Percentiles rank a stretch among this genome's conserved stretches.
These are phyloP conservation scores for Coemansia sp. DNA, from an alignment of 192 early-diverging fungal genomes.

Conservation along the genomic window DNA sequence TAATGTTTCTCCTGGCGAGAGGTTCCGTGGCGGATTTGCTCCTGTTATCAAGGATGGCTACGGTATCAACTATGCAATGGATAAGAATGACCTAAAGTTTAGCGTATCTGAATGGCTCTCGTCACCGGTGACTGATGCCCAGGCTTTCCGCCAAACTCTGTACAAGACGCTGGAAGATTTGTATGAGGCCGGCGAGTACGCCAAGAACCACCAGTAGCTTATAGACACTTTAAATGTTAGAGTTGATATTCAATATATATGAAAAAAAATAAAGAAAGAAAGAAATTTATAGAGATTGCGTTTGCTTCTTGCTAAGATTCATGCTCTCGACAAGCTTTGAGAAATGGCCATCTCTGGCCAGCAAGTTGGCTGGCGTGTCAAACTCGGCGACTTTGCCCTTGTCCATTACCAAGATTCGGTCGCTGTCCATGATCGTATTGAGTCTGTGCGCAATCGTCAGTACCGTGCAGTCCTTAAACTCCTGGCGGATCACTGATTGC, in stretches of 20 bases:
- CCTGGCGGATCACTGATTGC: constrained; percentile 61
- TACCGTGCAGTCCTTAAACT: constrained; percentile 41
- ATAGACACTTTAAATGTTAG: not conserved
- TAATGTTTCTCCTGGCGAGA: constrained; percentile 74
- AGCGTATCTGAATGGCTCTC: constrained; percentile 62
- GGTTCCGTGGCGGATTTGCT: constrained; percentile 82
- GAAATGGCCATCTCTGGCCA: constrained; percentile 14
- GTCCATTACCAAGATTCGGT: constrained; percentile 64
- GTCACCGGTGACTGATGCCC: constrained; percentile 61
- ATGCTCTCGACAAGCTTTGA: constrained; percentile 18
- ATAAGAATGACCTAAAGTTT: constrained; percentile 68
- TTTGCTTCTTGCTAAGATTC: not conserved
- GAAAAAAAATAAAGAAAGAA: not conserved
- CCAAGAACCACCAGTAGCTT: constrained; percentile 13
- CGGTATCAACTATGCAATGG: constrained; percentile 83
- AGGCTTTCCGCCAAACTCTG: constrained; percentile 65
- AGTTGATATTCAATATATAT: not conserved
- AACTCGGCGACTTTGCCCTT: constrained; percentile 33
- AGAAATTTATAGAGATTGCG: not conserved
- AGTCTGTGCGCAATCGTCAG: constrained; percentile 74
- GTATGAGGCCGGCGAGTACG: constrained; percentile 36
- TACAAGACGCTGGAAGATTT: constrained; percentile 48
- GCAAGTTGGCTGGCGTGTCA: constrained; percentile 19
- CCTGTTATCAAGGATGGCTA: constrained; percentile 85
- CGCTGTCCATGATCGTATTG: constrained; percentile 65